phyloP scores from a whole-genome alignment of 2,329 filamentous ascomycete genomes.

The Talaromyces sp. region DNA sequence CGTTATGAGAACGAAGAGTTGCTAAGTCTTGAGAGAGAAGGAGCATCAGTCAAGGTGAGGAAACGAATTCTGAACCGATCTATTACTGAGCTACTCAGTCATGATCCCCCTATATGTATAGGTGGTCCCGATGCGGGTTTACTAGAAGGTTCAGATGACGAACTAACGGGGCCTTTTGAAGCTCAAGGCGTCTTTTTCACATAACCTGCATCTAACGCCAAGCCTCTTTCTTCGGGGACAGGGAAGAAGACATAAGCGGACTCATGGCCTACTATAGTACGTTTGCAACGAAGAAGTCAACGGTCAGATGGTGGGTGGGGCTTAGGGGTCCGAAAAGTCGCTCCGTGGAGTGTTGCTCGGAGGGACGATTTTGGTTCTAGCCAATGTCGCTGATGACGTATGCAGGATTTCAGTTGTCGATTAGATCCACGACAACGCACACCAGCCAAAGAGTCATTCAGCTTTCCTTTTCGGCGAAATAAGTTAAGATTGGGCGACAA shows the following conservation, averaged over 20 bases:
- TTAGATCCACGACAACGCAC: background rate
- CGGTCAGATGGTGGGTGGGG: background rate
- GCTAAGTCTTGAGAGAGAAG: background rate
- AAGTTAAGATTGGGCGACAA: background rate
- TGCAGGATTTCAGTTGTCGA: background rate
- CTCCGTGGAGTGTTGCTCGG: background rate
- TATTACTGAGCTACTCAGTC: background rate
- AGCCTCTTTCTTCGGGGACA: background rate
- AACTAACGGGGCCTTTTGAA: background rate
- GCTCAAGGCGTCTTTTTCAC: background rate
- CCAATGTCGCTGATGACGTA: background rate
- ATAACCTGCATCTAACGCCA: background rate
- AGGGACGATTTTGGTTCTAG: background rate
- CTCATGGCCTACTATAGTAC: background rate
- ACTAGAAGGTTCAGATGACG: background rate
- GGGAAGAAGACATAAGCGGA: background rate
- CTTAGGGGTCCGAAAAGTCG: background rate
- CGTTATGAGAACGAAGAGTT: background rate
- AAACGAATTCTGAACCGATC: background rate
- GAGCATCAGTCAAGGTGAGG: background rate
- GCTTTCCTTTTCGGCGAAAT: background rate
- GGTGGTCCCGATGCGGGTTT: background rate
- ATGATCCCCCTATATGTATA: background rate
- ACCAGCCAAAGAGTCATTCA: background rate
- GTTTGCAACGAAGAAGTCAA: slow-evolving; percentile 2